phyloP scores from a whole-genome alignment of 2,329 filamentous ascomycete species.

The Apiospora koreana region DNA sequence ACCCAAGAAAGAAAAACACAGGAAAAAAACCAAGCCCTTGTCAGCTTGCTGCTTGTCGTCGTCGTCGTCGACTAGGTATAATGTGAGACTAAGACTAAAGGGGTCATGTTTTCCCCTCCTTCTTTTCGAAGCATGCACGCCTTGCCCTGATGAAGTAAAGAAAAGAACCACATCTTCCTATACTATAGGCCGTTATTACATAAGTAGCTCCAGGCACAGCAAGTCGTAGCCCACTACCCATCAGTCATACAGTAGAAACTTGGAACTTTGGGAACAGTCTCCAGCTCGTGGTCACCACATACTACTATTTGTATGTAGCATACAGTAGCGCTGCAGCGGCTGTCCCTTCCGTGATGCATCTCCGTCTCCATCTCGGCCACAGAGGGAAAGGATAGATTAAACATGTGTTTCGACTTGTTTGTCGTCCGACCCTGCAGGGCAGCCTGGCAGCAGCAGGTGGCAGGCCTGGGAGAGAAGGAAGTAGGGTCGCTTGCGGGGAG shows the following conservation, averaged over 20 bases:
- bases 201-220: conserved; percentile 1
- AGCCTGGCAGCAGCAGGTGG: not conserved
- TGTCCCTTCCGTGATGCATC: conserved; percentile 1
- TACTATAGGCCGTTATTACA: not conserved
- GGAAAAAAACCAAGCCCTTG: too few relatives aligned
- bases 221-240: not conserved
- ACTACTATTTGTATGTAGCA: too few relatives aligned
- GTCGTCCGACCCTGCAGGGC: conserved; percentile 1
- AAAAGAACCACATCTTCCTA: not conserved
- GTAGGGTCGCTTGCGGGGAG: not conserved
- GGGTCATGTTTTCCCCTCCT: not conserved
- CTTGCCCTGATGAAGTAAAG: not conserved
- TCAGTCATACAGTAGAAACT: not conserved
- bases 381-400: not conserved
- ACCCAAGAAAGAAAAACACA: not conserved
- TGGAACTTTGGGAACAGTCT: not conserved
- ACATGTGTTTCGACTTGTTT: not conserved
- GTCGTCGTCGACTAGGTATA: too few relatives aligned
- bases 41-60: too few relatives aligned
- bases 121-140: not conserved
- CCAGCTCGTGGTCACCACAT: not conserved
- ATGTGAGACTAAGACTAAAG: not conserved
- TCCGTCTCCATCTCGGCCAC: not conserved
- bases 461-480: not conserved
- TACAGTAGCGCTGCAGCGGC: conserved; percentile 6